These are phyloP conservation scores for Lactifluus echinatus DNA, from an alignment of 768 basidiomycete genomes.

Conservation along the genomic window DNA sequence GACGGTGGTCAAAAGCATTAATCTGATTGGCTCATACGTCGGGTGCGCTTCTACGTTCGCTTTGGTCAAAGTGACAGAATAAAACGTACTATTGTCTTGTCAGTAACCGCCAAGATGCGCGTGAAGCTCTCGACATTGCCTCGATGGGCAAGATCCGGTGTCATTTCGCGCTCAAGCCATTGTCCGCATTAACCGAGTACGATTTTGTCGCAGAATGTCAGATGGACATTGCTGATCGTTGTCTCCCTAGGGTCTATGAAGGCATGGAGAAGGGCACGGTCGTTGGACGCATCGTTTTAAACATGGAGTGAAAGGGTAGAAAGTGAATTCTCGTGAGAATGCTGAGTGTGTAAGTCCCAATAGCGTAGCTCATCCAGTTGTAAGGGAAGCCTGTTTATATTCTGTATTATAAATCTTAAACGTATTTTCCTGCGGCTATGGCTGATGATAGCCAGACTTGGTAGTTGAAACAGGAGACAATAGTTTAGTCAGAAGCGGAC, in stretches of 20 bases:
- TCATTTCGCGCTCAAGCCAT: slow-evolving; percentile 36
- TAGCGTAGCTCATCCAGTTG: not conserved
- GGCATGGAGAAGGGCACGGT: slow-evolving; percentile 31
- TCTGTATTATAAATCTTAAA: not conserved
- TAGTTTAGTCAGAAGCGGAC: no score
- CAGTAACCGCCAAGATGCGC: slow-evolving; percentile 76
- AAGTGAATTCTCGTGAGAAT: not conserved
- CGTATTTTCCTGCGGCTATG: not conserved
- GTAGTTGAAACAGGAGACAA: no score
- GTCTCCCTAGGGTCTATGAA: slow-evolving; percentile 31
- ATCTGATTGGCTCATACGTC: slow-evolving; percentile 40
- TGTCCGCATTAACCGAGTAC: slow-evolving; percentile 45
- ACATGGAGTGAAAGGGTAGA: slow-evolving; percentile 1
- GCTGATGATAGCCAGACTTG: not conserved
- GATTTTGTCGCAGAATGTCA: slow-evolving; percentile 23
- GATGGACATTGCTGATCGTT: not conserved
- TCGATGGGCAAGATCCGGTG: slow-evolving; percentile 61
- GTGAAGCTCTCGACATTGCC: slow-evolving; percentile 74
- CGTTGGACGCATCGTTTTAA: slow-evolving; percentile 7
- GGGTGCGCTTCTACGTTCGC: slow-evolving; percentile 22
- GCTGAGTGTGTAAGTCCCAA: not conserved
- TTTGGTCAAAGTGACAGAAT: not conserved
- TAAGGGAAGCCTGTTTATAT: not conserved
- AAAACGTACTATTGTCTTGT: slow-evolving; percentile 19
- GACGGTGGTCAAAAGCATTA: slow-evolving; percentile 58